These are phyloP conservation scores for Chionographis japonica DNA, from an alignment of 106 monocot species.

Conservation along the genomic window DNA sequence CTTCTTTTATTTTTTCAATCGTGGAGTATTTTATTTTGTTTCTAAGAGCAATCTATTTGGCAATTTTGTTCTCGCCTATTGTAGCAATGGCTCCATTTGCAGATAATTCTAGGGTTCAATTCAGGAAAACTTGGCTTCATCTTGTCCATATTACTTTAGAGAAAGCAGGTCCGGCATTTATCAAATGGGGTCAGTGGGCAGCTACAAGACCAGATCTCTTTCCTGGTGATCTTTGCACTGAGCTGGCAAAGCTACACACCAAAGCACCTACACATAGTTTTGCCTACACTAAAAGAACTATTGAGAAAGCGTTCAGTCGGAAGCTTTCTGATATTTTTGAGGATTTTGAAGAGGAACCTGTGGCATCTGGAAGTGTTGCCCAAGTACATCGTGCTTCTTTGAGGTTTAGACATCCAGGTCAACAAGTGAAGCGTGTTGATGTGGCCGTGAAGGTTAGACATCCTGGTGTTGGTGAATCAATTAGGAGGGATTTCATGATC, in stretches of 20 bases:
- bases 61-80: slow-evolving; percentile 47
- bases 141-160: slow-evolving; percentile 56
- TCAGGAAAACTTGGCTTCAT: slow-evolving; percentile 45
- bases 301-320: slow-evolving; percentile 65
- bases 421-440: slow-evolving; percentile 25
- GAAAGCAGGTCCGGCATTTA: slow-evolving; percentile 71
- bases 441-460: slow-evolving; percentile 82
- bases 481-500: slow-evolving; percentile 69
- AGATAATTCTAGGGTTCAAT: slow-evolving; percentile 31
- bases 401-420: slow-evolving; percentile 23
- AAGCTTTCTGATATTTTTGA: slow-evolving; percentile 76
- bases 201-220: slow-evolving; percentile 80
- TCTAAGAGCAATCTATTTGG: slow-evolving; percentile 47
- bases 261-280: slow-evolving; percentile 72
- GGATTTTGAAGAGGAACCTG: slow-evolving; percentile 67
- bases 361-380: slow-evolving; percentile 76
- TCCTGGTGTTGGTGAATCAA: slow-evolving; percentile 66
- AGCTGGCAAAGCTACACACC: slow-evolving; percentile 59
- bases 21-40: slow-evolving; percentile 40
- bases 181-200: slow-evolving; percentile 84
- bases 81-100: slow-evolving; percentile 61
- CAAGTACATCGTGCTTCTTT: slow-evolving; percentile 66
- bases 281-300: slow-evolving; percentile 54
- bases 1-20: slow-evolving; percentile 33
- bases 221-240: slow-evolving; percentile 53